Percentiles rank a stretch among this genome's conserved stretches.
These are phyloP conservation scores for Termitomyces sp. DNA, from an alignment of 768 basidiomycete species.

Conservation along the genomic window DNA sequence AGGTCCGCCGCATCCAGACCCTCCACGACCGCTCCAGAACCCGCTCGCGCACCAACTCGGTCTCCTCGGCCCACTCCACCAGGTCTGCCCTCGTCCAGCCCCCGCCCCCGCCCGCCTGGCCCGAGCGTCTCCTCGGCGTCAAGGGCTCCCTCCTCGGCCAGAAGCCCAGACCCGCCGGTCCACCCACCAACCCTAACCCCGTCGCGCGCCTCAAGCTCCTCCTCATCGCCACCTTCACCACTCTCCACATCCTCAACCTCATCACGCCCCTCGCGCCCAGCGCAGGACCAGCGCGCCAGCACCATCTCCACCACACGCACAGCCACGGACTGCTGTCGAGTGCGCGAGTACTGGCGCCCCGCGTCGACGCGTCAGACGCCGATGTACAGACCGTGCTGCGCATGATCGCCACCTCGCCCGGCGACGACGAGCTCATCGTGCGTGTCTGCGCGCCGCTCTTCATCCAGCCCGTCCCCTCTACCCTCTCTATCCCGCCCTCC, in stretches of 20 bases:
- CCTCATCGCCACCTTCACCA: constrained; percentile 88
- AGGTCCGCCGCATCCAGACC: constrained; percentile 72
- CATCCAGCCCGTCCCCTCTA: constrained; percentile 40
- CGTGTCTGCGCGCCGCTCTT: constrained; percentile 61
- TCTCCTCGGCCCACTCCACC: constrained; percentile 24
- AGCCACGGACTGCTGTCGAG: constrained; percentile 47
- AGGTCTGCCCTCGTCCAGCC: constrained; percentile 30
- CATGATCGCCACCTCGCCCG: constrained; percentile 5
- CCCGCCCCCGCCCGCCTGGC: constrained; percentile 17
- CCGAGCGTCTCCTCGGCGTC: constrained; percentile 18
- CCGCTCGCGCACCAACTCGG: constrained; percentile 26
- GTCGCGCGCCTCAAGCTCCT: constrained; percentile 87
- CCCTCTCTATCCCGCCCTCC: constrained; percentile 9
- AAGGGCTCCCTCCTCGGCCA: constrained; percentile 28
- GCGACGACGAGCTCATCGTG: constrained; percentile 45
- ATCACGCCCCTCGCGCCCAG: constrained; percentile 78
- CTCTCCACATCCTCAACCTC: constrained; percentile 88
- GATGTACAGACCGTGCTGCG: constrained; percentile 54
- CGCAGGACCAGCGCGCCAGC: constrained; percentile 15
- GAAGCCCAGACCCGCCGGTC: neutral
- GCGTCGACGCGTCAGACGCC: constrained; percentile 69
- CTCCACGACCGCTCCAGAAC: constrained; percentile 40
- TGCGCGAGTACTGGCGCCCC: constrained; percentile 16
- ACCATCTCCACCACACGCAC: constrained; percentile 49
- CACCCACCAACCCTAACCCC: constrained; percentile 49